phyloP scores from a whole-genome alignment of 257 asterid species.

The Phtheirospermum japonicum region DNA sequence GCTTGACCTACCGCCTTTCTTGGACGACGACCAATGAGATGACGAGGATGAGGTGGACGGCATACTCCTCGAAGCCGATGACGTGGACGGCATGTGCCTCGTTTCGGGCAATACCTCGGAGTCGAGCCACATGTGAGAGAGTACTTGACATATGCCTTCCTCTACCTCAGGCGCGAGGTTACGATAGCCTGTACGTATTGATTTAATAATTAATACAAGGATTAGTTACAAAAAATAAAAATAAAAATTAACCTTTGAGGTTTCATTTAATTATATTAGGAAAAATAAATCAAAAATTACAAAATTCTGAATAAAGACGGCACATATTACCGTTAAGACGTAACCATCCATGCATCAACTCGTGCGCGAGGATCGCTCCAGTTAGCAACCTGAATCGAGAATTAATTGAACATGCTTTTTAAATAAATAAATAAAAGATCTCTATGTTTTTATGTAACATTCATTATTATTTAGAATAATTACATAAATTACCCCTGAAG shows the following conservation, averaged over 20 bases:
- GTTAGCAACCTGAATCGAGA: slow-evolving; percentile 69
- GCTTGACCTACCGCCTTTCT: slow-evolving; percentile 69
- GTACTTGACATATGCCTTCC: slow-evolving; percentile 97
- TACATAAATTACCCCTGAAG: no score
- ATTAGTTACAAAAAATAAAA: not conserved
- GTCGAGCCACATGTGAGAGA: slow-evolving; percentile 87
- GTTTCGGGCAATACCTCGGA: slow-evolving; percentile 71
- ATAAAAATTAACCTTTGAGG: no score
- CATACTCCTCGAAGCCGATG: slow-evolving; percentile 32
- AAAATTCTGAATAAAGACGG: not conserved
- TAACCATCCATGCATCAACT: slow-evolving; percentile 97
- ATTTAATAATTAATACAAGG: not conserved
- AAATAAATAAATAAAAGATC: no score
- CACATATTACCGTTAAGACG: slow-evolving; percentile 70
- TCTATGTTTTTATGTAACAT: not conserved
- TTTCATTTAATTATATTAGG: no score
- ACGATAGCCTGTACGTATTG: slow-evolving; percentile 61
- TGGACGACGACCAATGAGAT: slow-evolving; percentile 29
- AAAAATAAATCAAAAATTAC: no score
- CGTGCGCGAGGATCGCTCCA: slow-evolving; percentile 97
- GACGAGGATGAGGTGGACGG: slow-evolving; percentile 35
- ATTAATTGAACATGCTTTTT: not conserved
- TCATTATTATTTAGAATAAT: not conserved
- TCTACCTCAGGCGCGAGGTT: slow-evolving; percentile 78
- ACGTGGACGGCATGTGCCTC: slow-evolving; percentile 32